Evolutionary conservation across 208 protist genomes (phyloP).

Genomic region (Acanthamoeba polyphaga): DNA sequence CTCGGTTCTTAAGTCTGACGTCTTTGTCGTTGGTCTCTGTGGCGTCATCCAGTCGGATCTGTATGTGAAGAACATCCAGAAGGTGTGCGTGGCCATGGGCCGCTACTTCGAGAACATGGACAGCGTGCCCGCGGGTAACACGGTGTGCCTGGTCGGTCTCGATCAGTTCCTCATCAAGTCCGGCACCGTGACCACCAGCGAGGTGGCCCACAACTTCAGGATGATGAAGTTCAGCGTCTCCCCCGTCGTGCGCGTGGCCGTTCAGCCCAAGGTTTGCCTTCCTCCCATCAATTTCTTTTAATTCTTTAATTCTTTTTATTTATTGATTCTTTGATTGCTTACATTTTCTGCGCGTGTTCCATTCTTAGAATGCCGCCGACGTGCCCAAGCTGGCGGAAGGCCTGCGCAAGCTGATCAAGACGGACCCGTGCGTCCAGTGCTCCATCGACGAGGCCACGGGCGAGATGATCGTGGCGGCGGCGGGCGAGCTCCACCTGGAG

Average conservation of each 20-base stretch:
- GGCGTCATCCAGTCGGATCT: conserved; percentile 87
- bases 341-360: no score
- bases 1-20: no score
- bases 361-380: conserved; percentile 94
- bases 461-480: conserved; percentile 99
- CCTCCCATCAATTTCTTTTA: no score
- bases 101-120: conserved; percentile 95
- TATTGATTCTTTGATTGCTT: no score
- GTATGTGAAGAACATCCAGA: conserved; percentile 96
- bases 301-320: no score
- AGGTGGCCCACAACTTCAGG: conserved; percentile 92
- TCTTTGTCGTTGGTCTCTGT: no score
- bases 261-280: conserved; percentile 96
- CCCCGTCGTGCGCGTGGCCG: conserved; percentile 98
- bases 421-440: conserved; percentile 97
- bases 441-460: conserved; percentile 96
- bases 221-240: conserved; percentile 99
- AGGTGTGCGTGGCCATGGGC: conserved; percentile 98
- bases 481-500: conserved; percentile 99
- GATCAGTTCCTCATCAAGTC: conserved; percentile 99
- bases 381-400: conserved; percentile 98
- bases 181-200: conserved; percentile 96
- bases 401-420: conserved; percentile 98
- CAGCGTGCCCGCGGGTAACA: conserved; percentile 99
- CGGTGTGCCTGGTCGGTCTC: conserved; percentile 98